These are phyloP conservation scores for Teunomyces stri DNA, from an alignment of 805 yeast genomes.

Conservation along the genomic window DNA sequence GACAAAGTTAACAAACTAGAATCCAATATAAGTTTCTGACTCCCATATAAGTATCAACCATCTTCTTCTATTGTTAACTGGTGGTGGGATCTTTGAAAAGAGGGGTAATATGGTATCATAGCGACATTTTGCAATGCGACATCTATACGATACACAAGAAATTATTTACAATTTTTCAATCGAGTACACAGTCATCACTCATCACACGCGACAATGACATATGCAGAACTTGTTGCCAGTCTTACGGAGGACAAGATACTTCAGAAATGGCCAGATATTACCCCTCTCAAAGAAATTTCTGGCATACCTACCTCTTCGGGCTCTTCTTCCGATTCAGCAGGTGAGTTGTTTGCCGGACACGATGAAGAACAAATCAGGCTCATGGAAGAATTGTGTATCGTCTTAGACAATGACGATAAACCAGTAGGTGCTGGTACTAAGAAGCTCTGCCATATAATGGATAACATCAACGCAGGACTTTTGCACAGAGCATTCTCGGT, in stretches of 20 bases:
- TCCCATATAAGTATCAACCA: no score
- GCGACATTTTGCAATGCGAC: neutral
- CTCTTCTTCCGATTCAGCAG: constrained; percentile 25
- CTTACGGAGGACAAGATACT: constrained; percentile 51
- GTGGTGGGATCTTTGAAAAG: no score
- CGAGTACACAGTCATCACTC: neutral
- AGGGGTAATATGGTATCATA: no score
- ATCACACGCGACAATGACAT: constrained; percentile 19
- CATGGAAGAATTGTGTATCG: constrained; percentile 97
- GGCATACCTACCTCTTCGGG: constrained; percentile 49
- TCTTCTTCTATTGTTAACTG: no score
- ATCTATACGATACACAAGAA: neutral
- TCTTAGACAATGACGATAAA: constrained; percentile 78
- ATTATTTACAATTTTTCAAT: neutral
- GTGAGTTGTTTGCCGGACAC: constrained; percentile 72
- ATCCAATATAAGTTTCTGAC: no score
- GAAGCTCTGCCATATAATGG: constrained; percentile 85
- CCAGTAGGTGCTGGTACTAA: constrained; percentile 95
- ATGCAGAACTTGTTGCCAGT: constrained; percentile 53
- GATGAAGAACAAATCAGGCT: constrained; percentile 91
- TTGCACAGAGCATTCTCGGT: constrained; percentile 96
- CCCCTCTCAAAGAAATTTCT: constrained; percentile 58
- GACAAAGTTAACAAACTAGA: no score
- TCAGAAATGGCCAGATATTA: constrained; percentile 61
- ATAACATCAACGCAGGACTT: constrained; percentile 79